A percentile compares a stretch with the other conserved stretches of the same genome.
phyloP scores from a whole-genome alignment of 2,329 filamentous ascomycete genomes.

The Daldinia sp. region DNA sequence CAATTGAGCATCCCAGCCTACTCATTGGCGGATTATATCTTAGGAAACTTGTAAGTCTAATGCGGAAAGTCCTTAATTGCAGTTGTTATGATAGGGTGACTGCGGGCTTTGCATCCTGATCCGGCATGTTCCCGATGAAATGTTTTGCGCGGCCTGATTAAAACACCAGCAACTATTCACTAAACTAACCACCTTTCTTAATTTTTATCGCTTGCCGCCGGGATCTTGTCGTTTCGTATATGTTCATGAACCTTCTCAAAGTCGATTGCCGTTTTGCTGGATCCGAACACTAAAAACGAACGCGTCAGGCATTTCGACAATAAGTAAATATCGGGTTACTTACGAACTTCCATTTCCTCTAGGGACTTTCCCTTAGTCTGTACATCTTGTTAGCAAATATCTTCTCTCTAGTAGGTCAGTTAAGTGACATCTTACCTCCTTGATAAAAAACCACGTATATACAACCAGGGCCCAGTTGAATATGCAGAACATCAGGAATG shows the following conservation, averaged over 20 bases:
- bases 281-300: constrained; percentile 26
- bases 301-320: constrained; percentile 3
- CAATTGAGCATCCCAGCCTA: not conserved
- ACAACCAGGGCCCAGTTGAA: constrained; percentile 30
- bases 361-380: constrained; percentile 33
- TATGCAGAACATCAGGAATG: constrained; percentile 61
- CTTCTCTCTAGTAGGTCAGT: not conserved
- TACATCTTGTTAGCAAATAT: constrained; percentile 10
- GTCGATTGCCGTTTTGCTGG: constrained; percentile 37
- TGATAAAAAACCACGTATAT: constrained; percentile 32
- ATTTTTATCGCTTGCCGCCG: constrained; percentile 5
- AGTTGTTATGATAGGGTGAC: not conserved
- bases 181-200: not conserved
- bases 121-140: not conserved
- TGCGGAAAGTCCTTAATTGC: not conserved
- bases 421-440: constrained; percentile 25
- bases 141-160: not conserved
- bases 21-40: not conserved
- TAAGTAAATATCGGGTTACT: not conserved
- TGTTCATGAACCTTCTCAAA: constrained; percentile 34
- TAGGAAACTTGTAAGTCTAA: not conserved
- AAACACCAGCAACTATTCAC: not conserved
- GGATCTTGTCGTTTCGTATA: constrained; percentile 1
- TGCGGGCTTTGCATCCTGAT: not conserved
- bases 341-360: constrained; percentile 28